Conservation (phyloP, 2,329 filamentous ascomycete species). For the Westerdykella sp. region DNA sequence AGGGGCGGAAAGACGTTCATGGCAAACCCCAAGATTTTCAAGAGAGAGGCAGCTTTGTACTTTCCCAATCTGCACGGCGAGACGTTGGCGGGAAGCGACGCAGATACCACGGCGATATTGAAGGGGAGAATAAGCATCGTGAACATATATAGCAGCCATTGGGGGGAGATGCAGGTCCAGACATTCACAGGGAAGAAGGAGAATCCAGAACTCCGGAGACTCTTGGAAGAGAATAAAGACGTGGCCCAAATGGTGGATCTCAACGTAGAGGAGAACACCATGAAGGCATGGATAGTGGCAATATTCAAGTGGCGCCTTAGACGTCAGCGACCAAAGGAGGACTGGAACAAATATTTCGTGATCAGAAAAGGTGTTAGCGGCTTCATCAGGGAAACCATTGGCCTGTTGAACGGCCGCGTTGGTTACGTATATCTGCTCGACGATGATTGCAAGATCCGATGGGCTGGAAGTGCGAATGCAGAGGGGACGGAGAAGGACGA, state of each 20-base stretch:
- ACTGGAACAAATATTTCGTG: conserved; percentile 55
- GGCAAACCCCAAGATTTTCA: conserved; percentile 78
- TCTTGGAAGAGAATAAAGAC: conserved; percentile 50
- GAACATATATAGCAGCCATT: conserved; percentile 71
- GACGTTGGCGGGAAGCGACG: conserved; percentile 53
- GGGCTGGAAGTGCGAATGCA: conserved; percentile 76
- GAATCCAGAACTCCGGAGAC: conserved; percentile 64
- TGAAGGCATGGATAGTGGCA: conserved; percentile 55
- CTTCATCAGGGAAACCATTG: conserved; percentile 53
- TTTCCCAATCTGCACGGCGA: conserved; percentile 87
- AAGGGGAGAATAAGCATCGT: conserved; percentile 71
- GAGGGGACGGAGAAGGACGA: conserved; percentile 60
- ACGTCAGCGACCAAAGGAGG: conserved; percentile 42
- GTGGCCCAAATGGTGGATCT: conserved; percentile 72
- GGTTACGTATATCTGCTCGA: conserved; percentile 93
- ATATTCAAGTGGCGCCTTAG: conserved; percentile 49
- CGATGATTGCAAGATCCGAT: conserved; percentile 78
- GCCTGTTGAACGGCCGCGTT: conserved; percentile 80
- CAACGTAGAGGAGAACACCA: conserved; percentile 76
- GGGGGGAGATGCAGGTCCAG: conserved; percentile 75
- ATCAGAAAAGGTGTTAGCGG: conserved; percentile 53
- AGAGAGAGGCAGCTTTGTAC: conserved; percentile 72
- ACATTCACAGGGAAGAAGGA: conserved; percentile 58
- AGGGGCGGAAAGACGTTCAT: conserved; percentile 86
- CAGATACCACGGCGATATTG: conserved; percentile 70